phyloP scores from a whole-genome alignment of 371 early-diverging fungal species.

The Lichtheimia ornata region DNA sequence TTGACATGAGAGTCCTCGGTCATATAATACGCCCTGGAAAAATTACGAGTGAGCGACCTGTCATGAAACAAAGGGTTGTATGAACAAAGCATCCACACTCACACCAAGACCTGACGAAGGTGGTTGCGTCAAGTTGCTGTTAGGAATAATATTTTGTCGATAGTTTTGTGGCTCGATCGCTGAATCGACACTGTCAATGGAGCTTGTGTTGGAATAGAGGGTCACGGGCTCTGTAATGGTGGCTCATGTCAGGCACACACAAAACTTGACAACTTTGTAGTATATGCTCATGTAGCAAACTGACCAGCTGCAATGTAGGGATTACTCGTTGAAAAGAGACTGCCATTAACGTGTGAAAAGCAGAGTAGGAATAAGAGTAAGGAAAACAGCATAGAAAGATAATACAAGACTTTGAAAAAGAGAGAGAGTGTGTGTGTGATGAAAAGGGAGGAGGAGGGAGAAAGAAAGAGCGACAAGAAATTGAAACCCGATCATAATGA shows the following conservation, averaged over 20 bases:
- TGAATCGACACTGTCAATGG: slow-evolving; percentile 17
- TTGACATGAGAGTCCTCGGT: slow-evolving; percentile 43
- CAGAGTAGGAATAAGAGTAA: slow-evolving; percentile 14
- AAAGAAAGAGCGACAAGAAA: too few species aligned
- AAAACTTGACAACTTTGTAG: background rate
- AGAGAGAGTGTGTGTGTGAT: too few species aligned
- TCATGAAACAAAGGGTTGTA: background rate
- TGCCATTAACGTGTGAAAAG: slow-evolving; percentile 10
- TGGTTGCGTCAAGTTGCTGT: slow-evolving; percentile 35
- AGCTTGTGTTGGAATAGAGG: slow-evolving; percentile 38
- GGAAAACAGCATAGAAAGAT: background rate
- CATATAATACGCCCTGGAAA: slow-evolving; percentile 43
- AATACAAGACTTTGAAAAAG: too few species aligned
- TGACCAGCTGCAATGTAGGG: slow-evolving; percentile 44
- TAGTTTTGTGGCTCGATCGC: slow-evolving; percentile 23
- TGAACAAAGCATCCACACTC: too few species aligned
- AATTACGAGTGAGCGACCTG: background rate
- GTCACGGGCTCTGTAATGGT: slow-evolving; percentile 26
- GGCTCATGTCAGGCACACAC: background rate
- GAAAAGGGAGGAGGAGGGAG: too few species aligned
- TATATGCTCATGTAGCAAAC: background rate
- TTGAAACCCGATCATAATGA: too few species aligned
- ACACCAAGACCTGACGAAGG: slow-evolving; percentile 24
- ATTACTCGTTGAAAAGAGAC: slow-evolving; percentile 37
- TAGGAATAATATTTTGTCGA: slow-evolving; percentile 36